Percentiles rank a stretch among this genome's conserved stretches.
These are phyloP conservation scores for Penicillium concentricum DNA, from an alignment of 2,329 filamentous ascomycete species.

Conservation along the genomic window DNA sequence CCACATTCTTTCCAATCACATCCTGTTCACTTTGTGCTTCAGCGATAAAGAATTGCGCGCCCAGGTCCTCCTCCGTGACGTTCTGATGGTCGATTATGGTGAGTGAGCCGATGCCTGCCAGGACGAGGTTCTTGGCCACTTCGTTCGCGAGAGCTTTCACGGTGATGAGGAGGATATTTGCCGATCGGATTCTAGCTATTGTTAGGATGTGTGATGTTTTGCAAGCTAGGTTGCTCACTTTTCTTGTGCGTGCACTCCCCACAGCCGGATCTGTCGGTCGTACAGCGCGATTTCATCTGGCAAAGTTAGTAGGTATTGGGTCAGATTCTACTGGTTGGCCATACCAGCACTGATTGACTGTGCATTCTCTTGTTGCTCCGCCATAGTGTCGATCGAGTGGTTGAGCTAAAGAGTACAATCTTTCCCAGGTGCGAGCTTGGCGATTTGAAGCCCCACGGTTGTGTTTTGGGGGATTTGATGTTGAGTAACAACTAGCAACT, in stretches of 20 bases:
- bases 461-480: background rate
- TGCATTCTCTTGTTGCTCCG: conserved; percentile 20
- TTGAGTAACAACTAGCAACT: background rate
- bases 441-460: background rate
- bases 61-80: conserved; percentile 77
- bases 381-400: conserved; percentile 19
- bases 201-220: background rate
- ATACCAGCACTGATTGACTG: conserved; percentile 38
- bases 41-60: conserved; percentile 77
- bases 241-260: conserved; percentile 94
- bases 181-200: conserved; percentile 70
- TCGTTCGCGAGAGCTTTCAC: conserved; percentile 88
- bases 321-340: background rate
- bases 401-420: background rate
- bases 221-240: conserved; percentile 45
- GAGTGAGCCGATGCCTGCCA: conserved; percentile 86
- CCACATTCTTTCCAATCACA: conserved; percentile 64
- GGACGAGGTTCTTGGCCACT: conserved; percentile 93
- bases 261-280: conserved; percentile 93
- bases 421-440: background rate
- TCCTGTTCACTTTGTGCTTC: conserved; percentile 52
- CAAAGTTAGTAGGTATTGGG: background rate
- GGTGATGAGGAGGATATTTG: conserved; percentile 85
- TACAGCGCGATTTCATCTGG: conserved; percentile 94
- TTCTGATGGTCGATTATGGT: conserved; percentile 78